These are phyloP conservation scores for Lipomyces yarrowii DNA, from an alignment of 1,139 yeast species.

Conservation along the genomic window DNA sequence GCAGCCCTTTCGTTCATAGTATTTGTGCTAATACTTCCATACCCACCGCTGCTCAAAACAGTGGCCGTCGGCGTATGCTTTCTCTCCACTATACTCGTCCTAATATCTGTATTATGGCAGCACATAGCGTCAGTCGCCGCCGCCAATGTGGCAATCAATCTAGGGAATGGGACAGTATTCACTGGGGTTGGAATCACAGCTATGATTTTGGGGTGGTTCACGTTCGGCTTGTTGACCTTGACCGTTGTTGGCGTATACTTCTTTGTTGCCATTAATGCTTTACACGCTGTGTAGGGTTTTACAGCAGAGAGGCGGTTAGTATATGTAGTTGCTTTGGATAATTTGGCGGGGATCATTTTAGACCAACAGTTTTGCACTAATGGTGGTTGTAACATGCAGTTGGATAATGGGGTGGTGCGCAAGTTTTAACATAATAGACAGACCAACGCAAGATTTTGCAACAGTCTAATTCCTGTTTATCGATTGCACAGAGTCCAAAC, in stretches of 20 bases:
- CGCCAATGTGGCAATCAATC: conserved; percentile 9
- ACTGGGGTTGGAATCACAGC: conserved; percentile 25
- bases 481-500: neutral
- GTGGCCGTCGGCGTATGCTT: conserved; percentile 12
- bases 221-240: conserved; percentile 21
- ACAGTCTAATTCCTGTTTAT: neutral
- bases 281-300: neutral
- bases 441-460: neutral
- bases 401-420: neutral
- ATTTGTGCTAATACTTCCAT: conserved; percentile 25
- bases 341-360: neutral
- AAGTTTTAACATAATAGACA: neutral
- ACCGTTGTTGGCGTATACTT: conserved; percentile 22
- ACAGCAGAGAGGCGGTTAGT: neutral
- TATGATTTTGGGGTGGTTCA: conserved; percentile 26
- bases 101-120: conserved; percentile 30
- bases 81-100: conserved; percentile 19
- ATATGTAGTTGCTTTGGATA: neutral
- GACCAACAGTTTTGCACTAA: neutral
- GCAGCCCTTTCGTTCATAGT: conserved; percentile 22
- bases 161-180: conserved; percentile 24
- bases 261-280: conserved; percentile 14
- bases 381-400: neutral
- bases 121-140: conserved; percentile 28
- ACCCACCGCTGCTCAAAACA: conserved; percentile 23